phyloP scores from a whole-genome alignment of 2,329 filamentous ascomycete species.

The Calonectria pteridis region DNA sequence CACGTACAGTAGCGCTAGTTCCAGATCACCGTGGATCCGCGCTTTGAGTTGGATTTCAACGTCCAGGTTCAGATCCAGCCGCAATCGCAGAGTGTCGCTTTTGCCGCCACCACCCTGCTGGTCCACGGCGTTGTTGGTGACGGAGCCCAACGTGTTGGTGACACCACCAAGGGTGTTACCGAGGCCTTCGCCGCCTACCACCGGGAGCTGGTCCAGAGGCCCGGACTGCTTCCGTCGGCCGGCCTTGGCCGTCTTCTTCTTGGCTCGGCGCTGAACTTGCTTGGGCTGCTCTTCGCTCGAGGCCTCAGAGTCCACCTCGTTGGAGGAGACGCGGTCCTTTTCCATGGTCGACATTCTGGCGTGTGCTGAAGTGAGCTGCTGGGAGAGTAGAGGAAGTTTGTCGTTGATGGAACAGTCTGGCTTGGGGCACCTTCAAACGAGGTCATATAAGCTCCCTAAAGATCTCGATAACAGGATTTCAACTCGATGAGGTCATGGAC shows the following conservation, averaged over 20 bases:
- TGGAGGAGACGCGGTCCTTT: conserved; percentile 43
- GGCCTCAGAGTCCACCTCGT: conserved; percentile 38
- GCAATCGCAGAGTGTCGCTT: conserved; percentile 75
- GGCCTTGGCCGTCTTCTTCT: conserved; percentile 49
- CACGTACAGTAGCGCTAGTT: conserved; percentile 75
- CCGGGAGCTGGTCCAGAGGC: conserved; percentile 53
- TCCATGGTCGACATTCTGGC: conserved; percentile 41
- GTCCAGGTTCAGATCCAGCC: conserved; percentile 84
- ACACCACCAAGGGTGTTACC: conserved; percentile 54
- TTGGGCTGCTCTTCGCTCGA: conserved; percentile 42
- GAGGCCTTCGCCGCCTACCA: conserved; percentile 52
- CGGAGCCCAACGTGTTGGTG: conserved; percentile 56
- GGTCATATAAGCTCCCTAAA: conserved; percentile 41
- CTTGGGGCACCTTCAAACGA: background rate
- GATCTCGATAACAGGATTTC: conserved; percentile 46
- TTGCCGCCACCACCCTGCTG: conserved; percentile 56
- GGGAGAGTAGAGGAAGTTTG: background rate
- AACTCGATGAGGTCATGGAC: conserved; percentile 47
- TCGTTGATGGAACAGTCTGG: background rate
- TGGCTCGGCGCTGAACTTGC: conserved; percentile 39
- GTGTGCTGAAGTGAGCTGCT: conserved; percentile 13
- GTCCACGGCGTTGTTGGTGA: conserved; percentile 54
- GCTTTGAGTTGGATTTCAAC: conserved; percentile 89
- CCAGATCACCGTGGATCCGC: conserved; percentile 86
- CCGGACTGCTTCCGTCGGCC: conserved; percentile 44